phyloP scores from a whole-genome alignment of 2,329 filamentous ascomycete species.

The Trichoderma atroviride region DNA sequence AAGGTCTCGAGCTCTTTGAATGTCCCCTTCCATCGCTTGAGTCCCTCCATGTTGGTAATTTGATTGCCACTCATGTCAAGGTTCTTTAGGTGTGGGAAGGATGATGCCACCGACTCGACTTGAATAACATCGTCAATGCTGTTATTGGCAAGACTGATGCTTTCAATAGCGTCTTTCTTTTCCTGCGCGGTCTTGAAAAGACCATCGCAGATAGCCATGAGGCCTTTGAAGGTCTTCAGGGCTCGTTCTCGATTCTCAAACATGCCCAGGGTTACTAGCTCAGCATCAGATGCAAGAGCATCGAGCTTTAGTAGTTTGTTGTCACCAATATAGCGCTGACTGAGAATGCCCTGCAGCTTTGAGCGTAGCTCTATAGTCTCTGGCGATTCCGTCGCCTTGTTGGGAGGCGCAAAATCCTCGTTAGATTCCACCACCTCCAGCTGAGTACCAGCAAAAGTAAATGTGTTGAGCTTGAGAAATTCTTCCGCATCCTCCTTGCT shows the following conservation, averaged over 20 bases:
- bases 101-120: conserved; percentile 74
- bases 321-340: conserved; percentile 69
- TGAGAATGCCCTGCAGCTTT: conserved; percentile 71
- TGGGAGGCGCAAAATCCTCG: conserved; percentile 42
- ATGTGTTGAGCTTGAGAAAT: conserved; percentile 69
- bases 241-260: conserved; percentile 71
- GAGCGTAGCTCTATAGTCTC: conserved; percentile 64
- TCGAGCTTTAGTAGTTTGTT: conserved; percentile 82
- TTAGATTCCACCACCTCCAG: conserved; percentile 58
- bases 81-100: conserved; percentile 83
- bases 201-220: conserved; percentile 83
- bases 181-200: conserved; percentile 72
- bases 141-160: conserved; percentile 81
- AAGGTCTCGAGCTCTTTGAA: conserved; percentile 81
- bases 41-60: conserved; percentile 65
- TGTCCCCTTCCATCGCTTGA: conserved; percentile 77
- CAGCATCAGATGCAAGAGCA: conserved; percentile 70
- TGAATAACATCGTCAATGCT: conserved; percentile 70
- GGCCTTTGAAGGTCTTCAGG: conserved; percentile 86
- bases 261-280: conserved; percentile 73
- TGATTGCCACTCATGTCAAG: conserved; percentile 87
- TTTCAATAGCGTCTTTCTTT: conserved; percentile 77
- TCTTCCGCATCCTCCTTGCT: conserved; percentile 65
- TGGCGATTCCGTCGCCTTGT: conserved; percentile 51
- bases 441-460: conserved; percentile 65